Percentiles rank a stretch among this genome's conserved stretches.
phyloP scores from a whole-genome alignment of 495 filamentous ascomycete species.

The Penicillium daleae region DNA sequence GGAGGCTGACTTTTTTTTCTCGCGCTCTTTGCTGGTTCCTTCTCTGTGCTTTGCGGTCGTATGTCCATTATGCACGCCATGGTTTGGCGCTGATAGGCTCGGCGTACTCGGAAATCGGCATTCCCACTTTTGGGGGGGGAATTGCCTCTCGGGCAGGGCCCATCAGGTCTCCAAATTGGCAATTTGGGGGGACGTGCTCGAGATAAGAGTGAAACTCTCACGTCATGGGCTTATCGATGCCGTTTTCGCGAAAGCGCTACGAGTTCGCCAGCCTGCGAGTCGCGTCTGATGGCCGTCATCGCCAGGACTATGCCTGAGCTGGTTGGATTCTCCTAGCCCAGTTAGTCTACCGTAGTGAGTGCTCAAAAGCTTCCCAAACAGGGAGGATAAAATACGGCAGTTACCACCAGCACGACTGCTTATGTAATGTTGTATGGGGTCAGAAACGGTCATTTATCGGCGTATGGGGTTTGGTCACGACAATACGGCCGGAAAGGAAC shows the following conservation, averaged over 20 bases:
- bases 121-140: not conserved
- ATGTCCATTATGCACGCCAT: not conserved
- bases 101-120: slow-evolving; percentile 20
- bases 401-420: not conserved
- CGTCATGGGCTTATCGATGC: slow-evolving; percentile 35
- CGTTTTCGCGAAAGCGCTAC: slow-evolving; percentile 14
- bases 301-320: not conserved
- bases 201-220: slow-evolving; percentile 36
- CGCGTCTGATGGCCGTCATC: not conserved
- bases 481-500: slow-evolving; percentile 12
- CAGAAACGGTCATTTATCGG: not conserved
- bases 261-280: not conserved
- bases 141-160: not conserved
- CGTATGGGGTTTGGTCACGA: not conserved
- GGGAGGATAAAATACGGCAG: not conserved
- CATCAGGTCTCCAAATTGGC: not conserved
- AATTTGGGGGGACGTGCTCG: slow-evolving; percentile 6
- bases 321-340: not conserved
- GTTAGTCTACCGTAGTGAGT: not conserved
- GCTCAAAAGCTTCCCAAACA: not conserved
- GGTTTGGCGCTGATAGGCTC: not conserved
- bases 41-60: not conserved
- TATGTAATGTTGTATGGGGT: not conserved
- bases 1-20: slow-evolving; percentile 5
- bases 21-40: not conserved